Evolutionary conservation across 208 protist genomes (phyloP), one percentile per base, ranked within the genome.

Genomic region (Porcisia hertigi): DNA sequence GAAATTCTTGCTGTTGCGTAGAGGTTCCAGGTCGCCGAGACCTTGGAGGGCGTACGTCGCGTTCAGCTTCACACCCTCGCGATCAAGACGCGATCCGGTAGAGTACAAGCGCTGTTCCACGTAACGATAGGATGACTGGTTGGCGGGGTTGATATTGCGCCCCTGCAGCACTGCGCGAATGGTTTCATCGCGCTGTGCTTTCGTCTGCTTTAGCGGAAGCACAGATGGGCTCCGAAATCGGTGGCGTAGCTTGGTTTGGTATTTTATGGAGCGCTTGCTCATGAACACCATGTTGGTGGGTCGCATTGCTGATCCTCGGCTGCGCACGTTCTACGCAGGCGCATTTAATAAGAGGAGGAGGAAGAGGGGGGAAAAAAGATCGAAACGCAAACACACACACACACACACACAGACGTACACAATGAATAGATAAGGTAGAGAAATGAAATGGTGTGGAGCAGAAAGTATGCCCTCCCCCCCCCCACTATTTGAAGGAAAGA

Each of bases 51-150:
- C 94, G 66, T 91, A 96, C 25, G 87, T 90, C 36, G 86, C 95
- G 77, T 97, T 96, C 55, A 97, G 65, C 36, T 94, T 94, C 47
- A 88, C 71, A 16, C 87, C 93, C 54, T 97, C 91, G n/a, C 93
- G 86, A 60, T 95, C 91, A 3, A 97, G 84, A 0, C 93, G 89
- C 1, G 91, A 90, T 8, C 86, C 82, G 14, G 85, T 87, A 1
- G 90, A 94, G 84, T 95, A 97, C 18, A 97, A 81, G 0, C 90
- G 86, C 69, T 93, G 85, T 76, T 97, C 91, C 30, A 97, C 86
- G 76, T 94, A 94, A 52, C 77, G 88, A 72, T 93, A 92, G 16
- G 81, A 76, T 12, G 79, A 87, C 49, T 95, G 81, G 63, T 84
- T 85, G 25, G 80, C 85, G 11, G 88, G 83, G 36, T 86, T 86